Conservation (phyloP, 306 rosid species). For the Castanopsis chinensis region DNA sequence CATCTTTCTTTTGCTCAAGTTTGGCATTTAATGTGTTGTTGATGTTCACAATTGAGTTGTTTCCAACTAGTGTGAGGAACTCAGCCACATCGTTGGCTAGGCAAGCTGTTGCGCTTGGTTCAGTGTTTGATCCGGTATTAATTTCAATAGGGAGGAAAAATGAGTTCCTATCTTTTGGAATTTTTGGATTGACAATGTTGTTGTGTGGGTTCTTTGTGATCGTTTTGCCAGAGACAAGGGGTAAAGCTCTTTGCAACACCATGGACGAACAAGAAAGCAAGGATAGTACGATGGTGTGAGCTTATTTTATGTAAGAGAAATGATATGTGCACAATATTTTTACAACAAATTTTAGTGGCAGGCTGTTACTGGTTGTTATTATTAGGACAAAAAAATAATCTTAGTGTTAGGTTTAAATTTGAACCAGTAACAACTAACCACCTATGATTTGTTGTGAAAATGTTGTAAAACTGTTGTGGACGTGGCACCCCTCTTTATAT, state of each 20-base stretch:
- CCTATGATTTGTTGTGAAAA: too few species aligned
- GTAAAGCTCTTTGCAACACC: slow-evolving; percentile 33
- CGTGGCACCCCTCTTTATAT: too few species aligned
- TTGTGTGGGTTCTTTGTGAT: slow-evolving; percentile 10
- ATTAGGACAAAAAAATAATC: too few species aligned
- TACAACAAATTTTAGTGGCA: too few species aligned
- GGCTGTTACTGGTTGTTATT: too few species aligned
- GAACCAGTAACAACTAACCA: too few species aligned
- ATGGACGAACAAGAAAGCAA: slow-evolving; percentile 37
- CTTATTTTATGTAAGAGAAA: too few species aligned
- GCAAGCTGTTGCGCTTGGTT: slow-evolving; percentile 32
- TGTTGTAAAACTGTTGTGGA: too few species aligned
- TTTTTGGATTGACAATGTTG: slow-evolving; percentile 25
- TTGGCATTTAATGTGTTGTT: slow-evolving; percentile 31
- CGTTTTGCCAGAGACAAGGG: slow-evolving; percentile 29
- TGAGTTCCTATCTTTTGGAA: slow-evolving; percentile 16
- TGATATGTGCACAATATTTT: too few species aligned
- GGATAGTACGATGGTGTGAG: not conserved
- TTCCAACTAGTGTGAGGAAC: slow-evolving; percentile 54
- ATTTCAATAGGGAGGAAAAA: slow-evolving; percentile 32
- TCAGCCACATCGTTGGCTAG: slow-evolving; percentile 36
- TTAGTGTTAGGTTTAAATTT: too few species aligned
- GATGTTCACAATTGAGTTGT: slow-evolving; percentile 34
- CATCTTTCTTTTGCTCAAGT: slow-evolving; percentile 30
- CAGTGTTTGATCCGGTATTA: slow-evolving; percentile 24